A percentile compares a stretch with the other conserved stretches of the same genome.
phyloP scores from a whole-genome alignment of 2,329 filamentous ascomycete species.

The Cladophialophora immunda region DNA sequence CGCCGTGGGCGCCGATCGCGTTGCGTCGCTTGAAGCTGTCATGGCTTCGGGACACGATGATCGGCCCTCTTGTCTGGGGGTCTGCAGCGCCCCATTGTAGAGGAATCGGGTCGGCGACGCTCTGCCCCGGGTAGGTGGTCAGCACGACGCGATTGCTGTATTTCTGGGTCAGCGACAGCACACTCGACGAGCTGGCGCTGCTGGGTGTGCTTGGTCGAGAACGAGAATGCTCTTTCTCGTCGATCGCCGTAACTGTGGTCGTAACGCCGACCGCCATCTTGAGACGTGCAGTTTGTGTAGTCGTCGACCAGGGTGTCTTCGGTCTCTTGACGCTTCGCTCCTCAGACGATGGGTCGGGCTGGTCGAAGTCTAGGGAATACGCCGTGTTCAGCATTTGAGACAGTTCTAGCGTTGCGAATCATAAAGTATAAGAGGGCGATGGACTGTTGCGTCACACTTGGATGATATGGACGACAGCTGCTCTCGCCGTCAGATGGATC shows the following conservation, averaged over 20 bases:
- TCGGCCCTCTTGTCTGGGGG: slow-evolving; percentile 78
- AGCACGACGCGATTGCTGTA: slow-evolving; percentile 46
- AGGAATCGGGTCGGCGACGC: slow-evolving; percentile 88
- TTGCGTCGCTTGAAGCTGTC: slow-evolving; percentile 83
- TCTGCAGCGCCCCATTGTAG: slow-evolving; percentile 88
- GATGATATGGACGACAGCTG: neutral
- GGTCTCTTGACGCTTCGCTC: slow-evolving; percentile 15
- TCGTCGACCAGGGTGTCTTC: slow-evolving; percentile 9
- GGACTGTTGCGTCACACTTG: slow-evolving; percentile 11
- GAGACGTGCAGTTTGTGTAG: neutral
- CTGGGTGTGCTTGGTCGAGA: slow-evolving; percentile 16
- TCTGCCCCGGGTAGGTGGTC: slow-evolving; percentile 91
- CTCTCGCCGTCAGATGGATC: slow-evolving; percentile 1
- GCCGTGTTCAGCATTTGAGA: slow-evolving; percentile 20
- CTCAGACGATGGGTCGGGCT: slow-evolving; percentile 1
- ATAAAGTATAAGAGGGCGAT: slow-evolving; percentile 16
- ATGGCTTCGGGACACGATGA: slow-evolving; percentile 81
- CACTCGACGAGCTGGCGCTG: slow-evolving; percentile 14
- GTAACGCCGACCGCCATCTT: slow-evolving; percentile 10
- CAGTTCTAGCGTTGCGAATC: slow-evolving; percentile 5
- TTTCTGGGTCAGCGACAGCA: slow-evolving; percentile 15
- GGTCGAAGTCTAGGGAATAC: slow-evolving; percentile 12
- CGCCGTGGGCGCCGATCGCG: slow-evolving; percentile 77
- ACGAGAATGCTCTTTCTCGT: slow-evolving; percentile 1
- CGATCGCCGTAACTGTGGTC: slow-evolving; percentile 10